Base-by-base conservation (phyloP, 2,329 filamentous ascomycete genomes). In the Pleochaeta shiraiana region DNA sequence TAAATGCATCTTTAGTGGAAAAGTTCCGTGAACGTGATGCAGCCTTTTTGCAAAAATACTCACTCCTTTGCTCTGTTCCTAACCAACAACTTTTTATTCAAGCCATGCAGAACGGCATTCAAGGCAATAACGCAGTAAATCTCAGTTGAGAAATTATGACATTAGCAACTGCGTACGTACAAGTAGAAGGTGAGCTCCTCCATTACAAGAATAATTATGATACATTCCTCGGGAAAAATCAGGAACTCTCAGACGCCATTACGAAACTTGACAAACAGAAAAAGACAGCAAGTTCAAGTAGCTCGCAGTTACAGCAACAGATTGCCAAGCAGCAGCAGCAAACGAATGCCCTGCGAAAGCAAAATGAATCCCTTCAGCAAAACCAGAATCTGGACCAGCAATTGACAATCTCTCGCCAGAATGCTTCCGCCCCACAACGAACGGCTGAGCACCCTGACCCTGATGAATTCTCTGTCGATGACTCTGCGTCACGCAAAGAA, bases 141-240 rank as follows among this genome's bases (percentile, higher is more conserved):
- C 11, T 60, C 30, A 60, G 57, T 60, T 14, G 14, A 33, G 57
- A 60, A 26, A 60, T 7, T n/a, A 60, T 60, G 57, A 33, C 16
- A 33, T 19, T 60, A 30, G 57, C 31, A 14, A 9, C 16, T 33
- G 28, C 57, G 30, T 60, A 60, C 30, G 28, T 37, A 37, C 57
- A 60, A 4, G 4, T 34, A 33, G 57, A 37, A 16, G 30, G 30
- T 30, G 57, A 60, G 30, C 28, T 34, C 57, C 30, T 60, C 2
- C 28, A 11, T 21, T 11, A 60, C 57, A 37, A 60, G 37, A 60
- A 60, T 37, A 16, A 60, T 16, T 34, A 60, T 33, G 57, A 60
- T 60, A 60, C 57, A 60, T 26, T 60, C 19, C 30, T 60, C 57
- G 57, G 37, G 30, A 37, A 60, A 33, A 60, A 60, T n/a, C 57